phyloP scores from a whole-genome alignment of 2,329 filamentous ascomycete species.

The Aspergillus chevalieri region DNA sequence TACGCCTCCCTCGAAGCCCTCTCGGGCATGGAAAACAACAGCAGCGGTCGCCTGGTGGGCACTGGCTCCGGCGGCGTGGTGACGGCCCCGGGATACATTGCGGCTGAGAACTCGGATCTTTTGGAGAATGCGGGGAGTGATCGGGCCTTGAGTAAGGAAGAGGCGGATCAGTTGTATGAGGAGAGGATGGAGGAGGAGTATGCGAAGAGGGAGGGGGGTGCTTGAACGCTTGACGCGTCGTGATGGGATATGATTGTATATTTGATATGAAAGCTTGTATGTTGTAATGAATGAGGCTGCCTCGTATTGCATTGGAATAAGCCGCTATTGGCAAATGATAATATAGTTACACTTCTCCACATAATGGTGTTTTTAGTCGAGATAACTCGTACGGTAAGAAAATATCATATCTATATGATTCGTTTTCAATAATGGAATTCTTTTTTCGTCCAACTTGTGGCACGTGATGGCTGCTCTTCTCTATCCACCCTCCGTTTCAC shows the following conservation, averaged over 20 bases:
- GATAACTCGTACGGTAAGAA: too few species aligned
- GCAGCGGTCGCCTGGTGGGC: constrained; percentile 10
- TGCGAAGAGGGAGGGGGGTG: constrained; percentile 40
- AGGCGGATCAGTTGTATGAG: constrained; percentile 39
- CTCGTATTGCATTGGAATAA: too few species aligned
- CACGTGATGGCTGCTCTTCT: too few species aligned
- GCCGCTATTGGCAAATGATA: too few species aligned
- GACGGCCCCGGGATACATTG: constrained; percentile 12
- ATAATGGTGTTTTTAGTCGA: too few species aligned
- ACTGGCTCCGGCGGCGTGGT: constrained; percentile 12
- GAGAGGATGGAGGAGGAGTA: constrained; percentile 45
- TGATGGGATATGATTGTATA: not conserved
- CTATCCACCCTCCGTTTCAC: too few species aligned
- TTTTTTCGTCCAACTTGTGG: too few species aligned
- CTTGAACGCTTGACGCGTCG: constrained; percentile 15
- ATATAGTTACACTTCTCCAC: too few species aligned
- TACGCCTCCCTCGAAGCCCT: constrained; percentile 11
- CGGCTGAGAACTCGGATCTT: constrained; percentile 7
- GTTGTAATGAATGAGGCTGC: not conserved
- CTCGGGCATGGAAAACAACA: constrained; percentile 6
- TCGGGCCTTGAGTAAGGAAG: constrained; percentile 32
- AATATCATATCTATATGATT: too few species aligned
- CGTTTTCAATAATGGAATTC: too few species aligned
- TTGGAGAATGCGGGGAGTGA: constrained; percentile 13
- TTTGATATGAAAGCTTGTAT: not conserved